Base-by-base conservation (phyloP, 768 basidiomycete genomes). In the Boletales sp. region DNA sequence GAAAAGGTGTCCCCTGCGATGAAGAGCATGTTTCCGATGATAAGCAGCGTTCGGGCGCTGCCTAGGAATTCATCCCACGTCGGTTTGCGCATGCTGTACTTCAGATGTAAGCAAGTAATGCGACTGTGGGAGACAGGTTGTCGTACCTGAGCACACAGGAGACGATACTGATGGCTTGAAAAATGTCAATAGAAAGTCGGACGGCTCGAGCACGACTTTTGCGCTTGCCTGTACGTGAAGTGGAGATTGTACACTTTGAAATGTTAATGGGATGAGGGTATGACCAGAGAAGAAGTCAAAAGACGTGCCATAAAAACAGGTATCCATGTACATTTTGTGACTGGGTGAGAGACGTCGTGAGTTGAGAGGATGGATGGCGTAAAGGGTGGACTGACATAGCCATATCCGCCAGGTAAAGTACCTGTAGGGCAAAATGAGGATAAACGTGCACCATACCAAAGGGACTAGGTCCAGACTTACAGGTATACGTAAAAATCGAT, bases 391-490 rank as follows among this genome's bases (percentile, higher is more conserved):
- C 62, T 47, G 38, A 65, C 63, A 65, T 38, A 54, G 11, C 64
- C 64, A 65, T 59, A 65, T 53, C 6, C 63, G 52, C 63, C 63
- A 65, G 5, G 62, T 66, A 44, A 65, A 65, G 48, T 65, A 65
- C 2, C 63, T 65, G 36, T 5, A 2, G 15, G 6, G 24, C 24
- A 18, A 24, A 37, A 43, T n/a, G 15, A 17, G 27, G 34, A 17
- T 47, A 1, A 44, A 39, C 10, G n/a, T 14, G 14, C 18, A 1
- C 4, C 7, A n/a, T 35, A 5, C 15, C n/a, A 19, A 24, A 12
- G 15, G 8, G 27, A 31, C 13, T 13, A 17, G 17, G 47, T 12
- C 12, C 12, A 2, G 24, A 42, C 63, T 47, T 21, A 61, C 63
- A 55, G 13, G 24, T 65, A 65, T 18, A 65, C 61, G 34, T 64